phyloP scores from a whole-genome alignment of 1,284 basidiomycete genomes.

The Phylloporus gajari region DNA sequence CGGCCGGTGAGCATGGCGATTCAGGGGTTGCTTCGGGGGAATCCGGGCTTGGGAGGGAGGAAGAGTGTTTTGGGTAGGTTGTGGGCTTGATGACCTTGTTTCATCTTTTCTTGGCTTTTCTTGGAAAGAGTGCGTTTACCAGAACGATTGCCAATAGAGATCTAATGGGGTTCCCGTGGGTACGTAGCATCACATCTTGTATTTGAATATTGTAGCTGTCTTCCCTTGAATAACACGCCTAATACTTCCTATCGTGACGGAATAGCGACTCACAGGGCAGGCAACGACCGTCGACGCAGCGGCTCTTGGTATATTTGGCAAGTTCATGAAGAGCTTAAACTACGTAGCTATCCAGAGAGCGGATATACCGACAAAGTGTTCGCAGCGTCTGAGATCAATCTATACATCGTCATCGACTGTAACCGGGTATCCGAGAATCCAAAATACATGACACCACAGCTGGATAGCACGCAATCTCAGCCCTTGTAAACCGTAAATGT shows the following conservation, averaged over 20 bases:
- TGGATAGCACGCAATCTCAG: not conserved
- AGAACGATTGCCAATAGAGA: not conserved
- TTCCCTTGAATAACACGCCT: not conserved
- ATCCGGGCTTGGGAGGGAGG: slow-evolving; percentile 35
- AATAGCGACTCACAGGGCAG: not conserved
- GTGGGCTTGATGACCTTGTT: slow-evolving; percentile 52
- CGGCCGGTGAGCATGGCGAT: slow-evolving; percentile 79
- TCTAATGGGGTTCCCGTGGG: not conserved
- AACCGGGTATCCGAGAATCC: not conserved
- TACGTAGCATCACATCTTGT: not conserved
- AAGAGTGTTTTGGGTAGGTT: slow-evolving; percentile 67
- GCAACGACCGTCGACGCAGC: too few species aligned
- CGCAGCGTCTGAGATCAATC: not conserved
- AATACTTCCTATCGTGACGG: not conserved
- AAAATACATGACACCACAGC: not conserved
- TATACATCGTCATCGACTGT: not conserved
- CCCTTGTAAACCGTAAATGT: slow-evolving; percentile 13
- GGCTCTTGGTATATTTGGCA: not conserved
- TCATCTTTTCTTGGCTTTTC: slow-evolving; percentile 1
- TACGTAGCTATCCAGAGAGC: too few species aligned
- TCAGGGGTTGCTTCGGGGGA: slow-evolving; percentile 69
- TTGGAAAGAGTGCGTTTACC: slow-evolving; percentile 2
- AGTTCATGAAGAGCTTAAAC: too few species aligned
- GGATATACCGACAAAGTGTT: not conserved
- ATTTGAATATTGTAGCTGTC: too few species aligned